Evolutionary conservation across 306 rosid genomes (phyloP).

Genomic region (Trifolium dubium): DNA sequence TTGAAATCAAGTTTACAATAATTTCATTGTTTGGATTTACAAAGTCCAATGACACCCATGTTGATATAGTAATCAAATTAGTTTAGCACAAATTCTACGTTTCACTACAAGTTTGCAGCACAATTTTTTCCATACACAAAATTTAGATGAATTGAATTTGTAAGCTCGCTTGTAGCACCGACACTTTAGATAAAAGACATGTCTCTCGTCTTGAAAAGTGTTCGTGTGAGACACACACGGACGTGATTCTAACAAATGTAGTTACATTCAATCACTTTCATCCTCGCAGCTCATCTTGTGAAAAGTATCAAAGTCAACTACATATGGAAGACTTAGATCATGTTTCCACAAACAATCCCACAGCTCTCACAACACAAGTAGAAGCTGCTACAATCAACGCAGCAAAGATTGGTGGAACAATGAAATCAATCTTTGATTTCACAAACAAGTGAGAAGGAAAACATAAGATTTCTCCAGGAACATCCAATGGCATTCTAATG

Average conservation of each 20-base stretch:
- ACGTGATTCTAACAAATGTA: no score
- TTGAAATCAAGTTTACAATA: background rate
- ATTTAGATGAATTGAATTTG: background rate
- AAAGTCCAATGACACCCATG: background rate
- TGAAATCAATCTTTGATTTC: constrained; percentile 62
- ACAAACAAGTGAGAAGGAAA: constrained; percentile 65
- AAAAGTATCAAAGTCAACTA: background rate
- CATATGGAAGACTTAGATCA: background rate
- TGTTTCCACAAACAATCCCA: constrained; percentile 62
- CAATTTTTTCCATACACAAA: background rate
- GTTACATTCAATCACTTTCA: background rate
- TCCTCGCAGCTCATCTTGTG: background rate
- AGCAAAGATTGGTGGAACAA: constrained; percentile 80
- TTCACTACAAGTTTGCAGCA: no score
- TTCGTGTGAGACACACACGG: background rate
- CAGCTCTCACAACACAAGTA: constrained; percentile 62
- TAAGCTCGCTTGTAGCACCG: background rate
- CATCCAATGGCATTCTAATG: constrained; percentile 72
- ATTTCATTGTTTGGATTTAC: background rate
- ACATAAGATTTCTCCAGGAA: constrained; percentile 73
- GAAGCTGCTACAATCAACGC: constrained; percentile 77
- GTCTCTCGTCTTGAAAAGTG: no score
- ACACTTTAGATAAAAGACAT: no score
- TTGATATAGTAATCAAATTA: background rate
- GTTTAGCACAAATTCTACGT: background rate